phyloP scores from a whole-genome alignment of 352 stramenopile species.

The Pilasporangium apinafurcum region DNA sequence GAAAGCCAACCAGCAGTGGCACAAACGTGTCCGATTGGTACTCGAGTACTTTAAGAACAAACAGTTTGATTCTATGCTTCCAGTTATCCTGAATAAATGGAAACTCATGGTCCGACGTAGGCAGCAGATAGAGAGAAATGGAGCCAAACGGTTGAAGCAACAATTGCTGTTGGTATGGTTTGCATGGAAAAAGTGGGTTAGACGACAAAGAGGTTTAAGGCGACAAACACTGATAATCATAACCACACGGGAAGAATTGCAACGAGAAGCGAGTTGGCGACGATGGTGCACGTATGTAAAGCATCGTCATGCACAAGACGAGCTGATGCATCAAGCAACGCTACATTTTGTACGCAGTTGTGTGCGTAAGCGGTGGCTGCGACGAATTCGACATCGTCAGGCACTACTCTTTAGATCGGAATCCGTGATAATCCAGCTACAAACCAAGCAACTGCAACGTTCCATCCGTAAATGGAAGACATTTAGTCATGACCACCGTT shows the following conservation, averaged over 20 bases:
- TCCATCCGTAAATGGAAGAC: conserved; percentile 16
- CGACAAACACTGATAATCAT: neutral
- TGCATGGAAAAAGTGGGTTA: conserved; percentile 9
- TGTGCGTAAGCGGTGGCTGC: conserved; percentile 16
- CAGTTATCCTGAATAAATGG: conserved; percentile 12
- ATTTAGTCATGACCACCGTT: neutral
- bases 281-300: conserved; percentile 12
- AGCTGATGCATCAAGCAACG: conserved; percentile 1
- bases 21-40: conserved; percentile 23
- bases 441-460: conserved; percentile 4
- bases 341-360: conserved; percentile 11
- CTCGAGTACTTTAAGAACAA: conserved; percentile 33
- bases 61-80: conserved; percentile 14
- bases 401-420: conserved; percentile 1
- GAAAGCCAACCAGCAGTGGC: neutral
- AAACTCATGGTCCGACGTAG: neutral
- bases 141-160: neutral
- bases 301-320: conserved; percentile 1
- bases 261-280: conserved; percentile 1
- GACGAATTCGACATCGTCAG: conserved; percentile 2
- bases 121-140: conserved; percentile 1
- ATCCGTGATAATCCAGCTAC: conserved; percentile 4
- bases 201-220: neutral
- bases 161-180: neutral
- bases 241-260: neutral